These are phyloP conservation scores for Pseudogymnoascus pannorum DNA, from an alignment of 2,329 filamentous ascomycete species.

Conservation along the genomic window DNA sequence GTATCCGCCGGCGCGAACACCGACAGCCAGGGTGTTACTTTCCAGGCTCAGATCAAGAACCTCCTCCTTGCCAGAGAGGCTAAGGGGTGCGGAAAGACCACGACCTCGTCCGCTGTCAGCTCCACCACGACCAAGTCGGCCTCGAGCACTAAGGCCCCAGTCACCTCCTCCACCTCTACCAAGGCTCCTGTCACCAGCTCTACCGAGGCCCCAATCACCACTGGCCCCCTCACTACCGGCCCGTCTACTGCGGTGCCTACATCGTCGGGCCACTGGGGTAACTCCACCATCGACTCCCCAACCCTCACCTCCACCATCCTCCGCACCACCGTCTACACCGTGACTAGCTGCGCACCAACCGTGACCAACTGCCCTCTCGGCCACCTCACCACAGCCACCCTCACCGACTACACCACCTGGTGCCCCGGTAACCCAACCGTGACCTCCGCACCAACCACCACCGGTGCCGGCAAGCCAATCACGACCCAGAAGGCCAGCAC, in stretches of 20 bases:
- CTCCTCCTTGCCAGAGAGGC: neutral
- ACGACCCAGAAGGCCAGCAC: constrained; percentile 9
- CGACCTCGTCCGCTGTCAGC: neutral
- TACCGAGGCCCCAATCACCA: neutral
- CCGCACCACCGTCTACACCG: constrained; percentile 21
- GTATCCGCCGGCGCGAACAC: constrained; percentile 19
- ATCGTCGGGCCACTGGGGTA: neutral
- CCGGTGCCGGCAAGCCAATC: neutral
- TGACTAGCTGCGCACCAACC: constrained; percentile 23
- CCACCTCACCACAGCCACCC: constrained; percentile 21
- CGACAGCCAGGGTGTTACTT: neutral
- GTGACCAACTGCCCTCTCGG: constrained; percentile 26
- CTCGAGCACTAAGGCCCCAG: neutral
- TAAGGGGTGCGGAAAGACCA: neutral
- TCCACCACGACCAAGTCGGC: neutral
- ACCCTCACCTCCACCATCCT: constrained; percentile 21
- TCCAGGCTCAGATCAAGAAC: constrained; percentile 9
- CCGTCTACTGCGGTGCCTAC: neutral
- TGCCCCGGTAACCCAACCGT: constrained; percentile 18
- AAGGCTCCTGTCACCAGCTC: neutral
- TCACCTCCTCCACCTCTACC: neutral
- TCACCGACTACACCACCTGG: constrained; percentile 22
- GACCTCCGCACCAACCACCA: constrained; percentile 5
- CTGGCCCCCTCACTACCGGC: neutral
- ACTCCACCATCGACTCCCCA: neutral